These are phyloP conservation scores for Austroboletus niveus DNA, from an alignment of 1,284 basidiomycete genomes.

Conservation along the genomic window DNA sequence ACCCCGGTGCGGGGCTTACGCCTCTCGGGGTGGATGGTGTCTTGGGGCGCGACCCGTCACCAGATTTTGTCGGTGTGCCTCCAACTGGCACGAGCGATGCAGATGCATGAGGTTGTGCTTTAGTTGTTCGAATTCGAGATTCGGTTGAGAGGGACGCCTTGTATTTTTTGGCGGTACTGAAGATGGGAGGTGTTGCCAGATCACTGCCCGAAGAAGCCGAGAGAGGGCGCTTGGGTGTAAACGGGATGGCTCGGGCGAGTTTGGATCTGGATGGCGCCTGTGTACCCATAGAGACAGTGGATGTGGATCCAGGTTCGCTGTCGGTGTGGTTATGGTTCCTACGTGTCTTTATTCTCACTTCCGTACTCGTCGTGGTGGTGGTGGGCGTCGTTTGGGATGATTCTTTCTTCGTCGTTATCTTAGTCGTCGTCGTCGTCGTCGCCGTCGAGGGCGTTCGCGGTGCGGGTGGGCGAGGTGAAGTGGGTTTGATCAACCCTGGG, in stretches of 20 bases:
- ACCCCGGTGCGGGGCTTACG: slow-evolving; percentile 45
- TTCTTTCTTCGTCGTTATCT: background rate
- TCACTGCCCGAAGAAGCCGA: slow-evolving; percentile 33
- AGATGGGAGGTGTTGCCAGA: slow-evolving; percentile 39
- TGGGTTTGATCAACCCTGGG: slow-evolving; percentile 30
- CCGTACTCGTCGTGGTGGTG: background rate
- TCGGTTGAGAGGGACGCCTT: slow-evolving; percentile 64
- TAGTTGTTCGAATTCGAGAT: slow-evolving; percentile 44
- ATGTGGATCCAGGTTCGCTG: slow-evolving; percentile 1
- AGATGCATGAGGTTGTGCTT: slow-evolving; percentile 36
- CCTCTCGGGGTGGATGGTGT: slow-evolving; percentile 50
- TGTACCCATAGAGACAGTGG: slow-evolving; percentile 9
- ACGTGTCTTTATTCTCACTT: background rate
- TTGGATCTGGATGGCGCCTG: slow-evolving; percentile 32
- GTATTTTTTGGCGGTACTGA: slow-evolving; percentile 61
- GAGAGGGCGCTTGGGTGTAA: slow-evolving; percentile 55
- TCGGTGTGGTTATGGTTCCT: background rate
- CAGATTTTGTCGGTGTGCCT: slow-evolving; percentile 48
- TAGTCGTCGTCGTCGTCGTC: slow-evolving; percentile 7
- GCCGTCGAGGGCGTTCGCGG: slow-evolving; percentile 1
- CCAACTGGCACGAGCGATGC: slow-evolving; percentile 43
- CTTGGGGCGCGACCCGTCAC: slow-evolving; percentile 46
- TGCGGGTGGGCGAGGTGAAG: background rate
- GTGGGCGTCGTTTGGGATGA: slow-evolving; percentile 2
- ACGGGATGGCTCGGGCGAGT: slow-evolving; percentile 37